Evolutionary conservation across 1,284 basidiomycete species (phyloP), one percentile per base, ranked within the genome.

Genomic region (Pseudozyma sp.): DNA sequence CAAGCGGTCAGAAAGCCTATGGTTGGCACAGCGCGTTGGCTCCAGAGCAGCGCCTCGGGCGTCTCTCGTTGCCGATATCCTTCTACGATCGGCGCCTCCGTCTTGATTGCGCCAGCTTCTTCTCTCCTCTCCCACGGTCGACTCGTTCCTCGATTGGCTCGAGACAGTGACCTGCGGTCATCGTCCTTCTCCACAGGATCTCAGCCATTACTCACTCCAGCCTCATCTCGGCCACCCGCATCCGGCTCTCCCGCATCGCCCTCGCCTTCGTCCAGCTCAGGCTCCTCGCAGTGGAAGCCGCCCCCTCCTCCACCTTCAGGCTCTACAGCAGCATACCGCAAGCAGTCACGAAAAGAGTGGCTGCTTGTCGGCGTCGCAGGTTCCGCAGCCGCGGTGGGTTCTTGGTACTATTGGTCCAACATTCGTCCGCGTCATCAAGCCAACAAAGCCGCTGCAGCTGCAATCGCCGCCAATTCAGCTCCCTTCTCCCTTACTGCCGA

Each of bases 381-480:
- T 1, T 78, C 75, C 5, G 80, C 78, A 8, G 81, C 81, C 13
- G 80, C 80, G n/a, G 67, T 78, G 4, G 80, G 81, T 5, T 77
- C 75, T 33, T 83, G 80, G 79, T 83, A 82, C 45, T 81, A 81
- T 48, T 82, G 80, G 80, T 74, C 67, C 47, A 76, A 78, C 45
- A 77, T 78, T 45, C 77, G 73, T 14, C 68, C 74, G 5, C 61
- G 73, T 13, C 68, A 68, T 39, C 63, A 64, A 49, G 64, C 53
- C 30, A 65, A 55, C 66, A 77, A 66, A 44, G 48, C 56, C 19
- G 55, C 61, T 11, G 52, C 53, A n/a, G 59, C 71, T 60, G 54
- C 54, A 7, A 37, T 69, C 50, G 70, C 71, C 24, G 65, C 59
- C 57, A 65, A 64, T 42, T 44, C 65, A 7, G 56, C 72, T 14